phyloP scores from a whole-genome alignment of 2,329 filamentous ascomycete genomes.

The Cladosporium sp. region DNA sequence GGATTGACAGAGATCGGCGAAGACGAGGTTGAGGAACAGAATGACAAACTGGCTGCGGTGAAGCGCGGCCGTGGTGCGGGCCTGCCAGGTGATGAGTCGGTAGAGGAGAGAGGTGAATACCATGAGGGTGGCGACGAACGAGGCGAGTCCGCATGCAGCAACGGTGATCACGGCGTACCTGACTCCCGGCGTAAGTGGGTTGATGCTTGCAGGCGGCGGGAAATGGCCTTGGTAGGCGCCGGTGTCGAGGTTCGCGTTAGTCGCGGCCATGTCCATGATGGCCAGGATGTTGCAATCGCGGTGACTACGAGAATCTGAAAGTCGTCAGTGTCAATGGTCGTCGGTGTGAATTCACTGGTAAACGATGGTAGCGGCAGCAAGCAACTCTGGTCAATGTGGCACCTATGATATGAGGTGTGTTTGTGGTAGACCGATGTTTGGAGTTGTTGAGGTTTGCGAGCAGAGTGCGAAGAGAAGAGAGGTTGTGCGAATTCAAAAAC shows the following conservation, averaged over 20 bases:
- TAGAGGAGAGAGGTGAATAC: slow-evolving; percentile 30
- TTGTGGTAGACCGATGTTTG: too few species aligned
- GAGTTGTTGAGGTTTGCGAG: too few species aligned
- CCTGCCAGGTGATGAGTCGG: slow-evolving; percentile 29
- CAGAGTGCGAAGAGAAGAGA: too few species aligned
- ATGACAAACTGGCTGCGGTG: slow-evolving; percentile 62
- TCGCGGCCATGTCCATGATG: not conserved
- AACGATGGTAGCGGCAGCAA: too few species aligned
- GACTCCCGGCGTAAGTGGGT: slow-evolving; percentile 18
- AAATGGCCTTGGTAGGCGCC: slow-evolving; percentile 20
- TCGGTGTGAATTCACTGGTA: too few species aligned
- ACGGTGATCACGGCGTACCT: slow-evolving; percentile 28
- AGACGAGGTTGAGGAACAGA: slow-evolving; percentile 64
- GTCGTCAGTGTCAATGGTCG: too few species aligned
- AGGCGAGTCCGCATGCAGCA: slow-evolving; percentile 27
- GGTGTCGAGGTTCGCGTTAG: not conserved
- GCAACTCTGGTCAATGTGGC: too few species aligned
- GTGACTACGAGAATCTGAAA: too few species aligned
- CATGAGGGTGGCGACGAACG: slow-evolving; percentile 24
- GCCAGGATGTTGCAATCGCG: not conserved
- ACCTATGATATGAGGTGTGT: too few species aligned
- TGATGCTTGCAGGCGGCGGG: slow-evolving; percentile 27
- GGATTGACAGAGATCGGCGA: slow-evolving; percentile 67
- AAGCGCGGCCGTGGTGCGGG: slow-evolving; percentile 28
- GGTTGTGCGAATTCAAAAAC: too few species aligned